Conservation (phyloP, 1,139 yeast species). For the Suhomyces terraborum region DNA sequence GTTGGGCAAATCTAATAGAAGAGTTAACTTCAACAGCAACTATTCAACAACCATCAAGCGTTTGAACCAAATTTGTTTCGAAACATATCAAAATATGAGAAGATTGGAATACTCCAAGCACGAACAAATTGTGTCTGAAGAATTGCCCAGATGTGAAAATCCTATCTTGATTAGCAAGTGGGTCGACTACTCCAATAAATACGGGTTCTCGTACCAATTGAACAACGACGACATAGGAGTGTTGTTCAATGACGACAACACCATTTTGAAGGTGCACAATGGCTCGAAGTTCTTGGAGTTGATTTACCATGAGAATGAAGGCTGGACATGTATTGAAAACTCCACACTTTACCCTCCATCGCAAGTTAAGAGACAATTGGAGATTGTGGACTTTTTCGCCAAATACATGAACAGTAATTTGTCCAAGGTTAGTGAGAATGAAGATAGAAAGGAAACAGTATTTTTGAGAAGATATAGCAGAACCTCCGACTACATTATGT, state of each 20-base stretch:
- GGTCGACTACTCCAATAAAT: slow-evolving; percentile 97
- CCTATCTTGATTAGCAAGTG: slow-evolving; percentile 87
- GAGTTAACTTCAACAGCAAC: slow-evolving; percentile 45
- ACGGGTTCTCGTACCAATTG: slow-evolving; percentile 92
- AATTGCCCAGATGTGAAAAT: slow-evolving; percentile 53
- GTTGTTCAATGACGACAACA: slow-evolving; percentile 78
- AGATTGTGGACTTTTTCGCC: slow-evolving; percentile 81
- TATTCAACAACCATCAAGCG: slow-evolving; percentile 43
- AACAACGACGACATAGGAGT: slow-evolving; percentile 94
- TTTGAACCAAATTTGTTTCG: slow-evolving; percentile 42
- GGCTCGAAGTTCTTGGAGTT: slow-evolving; percentile 64
- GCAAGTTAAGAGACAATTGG: slow-evolving; percentile 68
- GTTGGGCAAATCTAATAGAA: slow-evolving; percentile 41
- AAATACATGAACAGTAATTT: slow-evolving; percentile 81
- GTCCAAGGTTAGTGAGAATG: slow-evolving; percentile 68
- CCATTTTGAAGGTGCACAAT: slow-evolving; percentile 70
- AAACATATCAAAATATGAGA: slow-evolving; percentile 46
- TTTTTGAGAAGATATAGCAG: slow-evolving; percentile 82
- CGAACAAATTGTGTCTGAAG: slow-evolving; percentile 36
- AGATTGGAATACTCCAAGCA: slow-evolving; percentile 40
- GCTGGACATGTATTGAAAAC: slow-evolving; percentile 75
- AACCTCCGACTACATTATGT: slow-evolving; percentile 80
- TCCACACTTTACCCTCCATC: slow-evolving; percentile 57
- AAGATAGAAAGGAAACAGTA: slow-evolving; percentile 61
- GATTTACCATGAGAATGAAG: slow-evolving; percentile 61